Evolutionary conservation across 176 grass and related monocot species (phyloP).

Genomic region (Oryza punctata): DNA sequence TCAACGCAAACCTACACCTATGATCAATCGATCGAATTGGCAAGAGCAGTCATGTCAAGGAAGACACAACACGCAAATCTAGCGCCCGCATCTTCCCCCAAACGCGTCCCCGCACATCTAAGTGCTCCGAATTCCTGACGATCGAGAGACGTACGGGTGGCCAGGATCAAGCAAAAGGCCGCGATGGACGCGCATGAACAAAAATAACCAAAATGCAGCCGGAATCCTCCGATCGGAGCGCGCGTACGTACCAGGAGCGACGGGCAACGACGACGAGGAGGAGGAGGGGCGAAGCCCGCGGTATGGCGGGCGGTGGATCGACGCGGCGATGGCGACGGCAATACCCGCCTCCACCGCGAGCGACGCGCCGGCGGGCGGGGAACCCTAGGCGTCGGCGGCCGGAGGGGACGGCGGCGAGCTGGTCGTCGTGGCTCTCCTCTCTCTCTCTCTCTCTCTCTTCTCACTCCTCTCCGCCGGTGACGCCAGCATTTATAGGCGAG

Average conservation of each 20-base stretch:
- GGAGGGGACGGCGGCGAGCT: constrained; percentile 9
- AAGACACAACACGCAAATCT: neutral
- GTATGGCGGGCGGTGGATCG: neutral
- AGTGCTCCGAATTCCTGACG: neutral
- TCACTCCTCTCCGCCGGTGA: neutral
- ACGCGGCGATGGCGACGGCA: neutral
- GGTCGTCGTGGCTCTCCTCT: neutral
- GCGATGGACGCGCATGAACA: neutral
- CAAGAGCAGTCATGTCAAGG: neutral
- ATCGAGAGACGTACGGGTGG: neutral
- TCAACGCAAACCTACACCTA: neutral
- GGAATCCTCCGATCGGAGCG: neutral
- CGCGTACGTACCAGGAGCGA: neutral
- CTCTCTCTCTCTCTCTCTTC: neutral
- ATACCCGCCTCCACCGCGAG: constrained; percentile 41
- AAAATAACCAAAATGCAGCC: neutral
- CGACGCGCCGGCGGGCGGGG: constrained; percentile 8
- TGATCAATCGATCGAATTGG: neutral
- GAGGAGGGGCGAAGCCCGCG: neutral
- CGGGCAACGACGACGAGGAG: neutral
- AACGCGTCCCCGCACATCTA: neutral
- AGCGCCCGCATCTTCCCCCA: neutral
- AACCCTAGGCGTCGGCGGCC: constrained; percentile 31
- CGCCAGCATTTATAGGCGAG: constrained; percentile 19
- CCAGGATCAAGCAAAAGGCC: neutral